Base-by-base conservation (phyloP, 805 yeast genomes). In the Lipomyces orientalis region DNA sequence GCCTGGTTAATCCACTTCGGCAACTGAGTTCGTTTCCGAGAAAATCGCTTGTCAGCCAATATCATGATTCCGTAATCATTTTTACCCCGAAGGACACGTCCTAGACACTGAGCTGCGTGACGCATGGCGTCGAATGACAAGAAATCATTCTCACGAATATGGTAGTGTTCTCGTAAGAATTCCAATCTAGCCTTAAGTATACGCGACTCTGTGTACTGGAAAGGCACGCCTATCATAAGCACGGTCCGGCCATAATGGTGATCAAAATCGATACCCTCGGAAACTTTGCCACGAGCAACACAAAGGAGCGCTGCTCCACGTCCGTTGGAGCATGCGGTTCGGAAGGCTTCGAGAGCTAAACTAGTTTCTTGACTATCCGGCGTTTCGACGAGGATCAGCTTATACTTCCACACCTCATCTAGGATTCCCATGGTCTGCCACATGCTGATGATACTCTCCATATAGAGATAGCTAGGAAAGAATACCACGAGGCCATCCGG, bases 41-140 rank as follows among this genome's bases (percentile, higher is more conserved):
- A 64, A 78, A 95, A 95, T 76, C 99, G 84, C 72, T 97, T 83
- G 78, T 95, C 99, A 0, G 99, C 99, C 69, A 95, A 80, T 55
- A 95, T 98, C 99, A 95, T 95, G 73, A 95, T 90, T 70, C 99
- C 99, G 78, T 95, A 95, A 81, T 95, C 99, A 76, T 95, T 98
- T 77, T 95, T 95, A 72, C 99, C 99, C 81, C 99, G 87, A 70
- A 95, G 81, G 64, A 95, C 99, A 76, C 99, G 87, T 10, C 99
- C 99, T 75, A 95, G 80, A 80, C 99, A 95, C 79, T 95, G 99
- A 0, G 99, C 98, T 3, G 98, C 99, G 80, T 95, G 99, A 76
- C 99, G 87, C 99, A 95, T 95, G 14, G 99, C 99, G 79, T 95
- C 99, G 83, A 95, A 95, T 10, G 98, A 93, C 51, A 95, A 78